Percentiles rank a stretch among this genome's conserved stretches.
Conservation (phyloP, 1,139 yeast genomes). For the Hyphopichia pseudoburtonii region DNA sequence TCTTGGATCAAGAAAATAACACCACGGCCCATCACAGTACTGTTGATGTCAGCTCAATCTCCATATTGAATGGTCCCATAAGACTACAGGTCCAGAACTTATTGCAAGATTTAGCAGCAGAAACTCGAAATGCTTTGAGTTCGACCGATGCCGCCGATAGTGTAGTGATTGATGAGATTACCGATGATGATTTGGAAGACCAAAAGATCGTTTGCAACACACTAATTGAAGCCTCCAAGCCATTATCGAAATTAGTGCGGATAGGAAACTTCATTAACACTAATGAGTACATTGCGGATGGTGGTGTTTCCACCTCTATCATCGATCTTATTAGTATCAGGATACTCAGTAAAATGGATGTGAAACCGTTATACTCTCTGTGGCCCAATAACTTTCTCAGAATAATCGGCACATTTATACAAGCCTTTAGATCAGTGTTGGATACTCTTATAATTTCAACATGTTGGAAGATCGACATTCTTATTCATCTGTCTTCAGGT, state of each 20-base stretch:
- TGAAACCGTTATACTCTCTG: conserved; percentile 14
- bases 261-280: conserved; percentile 28
- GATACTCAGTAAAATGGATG: conserved; percentile 21
- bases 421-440: conserved; percentile 18
- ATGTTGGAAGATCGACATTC: conserved; percentile 38
- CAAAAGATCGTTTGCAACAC: conserved; percentile 19
- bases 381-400: conserved; percentile 24
- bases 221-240: conserved; percentile 15
- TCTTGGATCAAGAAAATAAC: neutral
- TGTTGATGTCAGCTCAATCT: neutral
- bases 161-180: conserved; percentile 6
- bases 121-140: conserved; percentile 15
- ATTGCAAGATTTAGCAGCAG: conserved; percentile 20
- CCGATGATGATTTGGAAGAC: conserved; percentile 10
- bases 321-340: conserved; percentile 15
- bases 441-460: conserved; percentile 26
- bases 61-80: conserved; percentile 20
- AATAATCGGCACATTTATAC: conserved; percentile 13
- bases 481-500: conserved; percentile 18
- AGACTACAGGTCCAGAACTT: conserved; percentile 25
- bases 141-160: neutral
- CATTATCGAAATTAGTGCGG: conserved; percentile 25
- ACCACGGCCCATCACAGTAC: neutral
- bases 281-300: conserved; percentile 14
- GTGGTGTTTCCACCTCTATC: conserved; percentile 7